Base-by-base conservation (phyloP, 1,284 basidiomycete species). In the Naganishia liquefaciens region DNA sequence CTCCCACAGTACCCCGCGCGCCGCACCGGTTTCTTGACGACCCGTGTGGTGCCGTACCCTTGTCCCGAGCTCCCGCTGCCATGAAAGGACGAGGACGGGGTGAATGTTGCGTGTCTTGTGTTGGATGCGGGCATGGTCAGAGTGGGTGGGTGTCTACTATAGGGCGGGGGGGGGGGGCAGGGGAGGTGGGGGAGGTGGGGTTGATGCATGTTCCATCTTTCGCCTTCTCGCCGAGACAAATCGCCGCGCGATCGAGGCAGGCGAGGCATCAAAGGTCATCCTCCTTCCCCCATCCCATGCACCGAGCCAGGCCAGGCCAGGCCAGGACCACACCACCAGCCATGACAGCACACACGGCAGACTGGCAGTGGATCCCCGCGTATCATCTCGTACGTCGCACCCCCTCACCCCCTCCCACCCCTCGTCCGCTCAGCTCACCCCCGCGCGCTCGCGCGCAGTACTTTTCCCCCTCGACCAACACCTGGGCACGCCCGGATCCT, bases 21-120 rank as follows among this genome's bases (percentile, higher is more conserved):
- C 21, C 62, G 54, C 37, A 55, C 62, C n/a, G 27, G 55, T 27
- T 60, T 60, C 46, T 50, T 60, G 19, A 60, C 55, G 7, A 60
- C 46, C 9, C 55, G 13, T 19, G 43, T 60, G 11, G 55, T 40
- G 13, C 55, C 55, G 5, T 39, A 23, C 5, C 28, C 37, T 30
- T 60, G 55, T 2, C 27, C 27, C n/a, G 54, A 11, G 10, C 42
- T 44, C 30, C 30, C 51, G 15, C 23, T 37, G 7, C 51, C 51
- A 7, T 53, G 51, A 9, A 33, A 53, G 6, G 51, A 53, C 5
- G 51, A 33, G 17, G 43, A 21, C 1, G 55, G 37, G 33, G 33
- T 37, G 13, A 37, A 37, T 7, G 33, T 37, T 7, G 33, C 33
- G 33, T 37, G 33, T 5, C 30, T 5, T 5, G 30, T 10, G 33